phyloP scores from a whole-genome alignment of 768 basidiomycete genomes.

The Serendipita vermifera region DNA sequence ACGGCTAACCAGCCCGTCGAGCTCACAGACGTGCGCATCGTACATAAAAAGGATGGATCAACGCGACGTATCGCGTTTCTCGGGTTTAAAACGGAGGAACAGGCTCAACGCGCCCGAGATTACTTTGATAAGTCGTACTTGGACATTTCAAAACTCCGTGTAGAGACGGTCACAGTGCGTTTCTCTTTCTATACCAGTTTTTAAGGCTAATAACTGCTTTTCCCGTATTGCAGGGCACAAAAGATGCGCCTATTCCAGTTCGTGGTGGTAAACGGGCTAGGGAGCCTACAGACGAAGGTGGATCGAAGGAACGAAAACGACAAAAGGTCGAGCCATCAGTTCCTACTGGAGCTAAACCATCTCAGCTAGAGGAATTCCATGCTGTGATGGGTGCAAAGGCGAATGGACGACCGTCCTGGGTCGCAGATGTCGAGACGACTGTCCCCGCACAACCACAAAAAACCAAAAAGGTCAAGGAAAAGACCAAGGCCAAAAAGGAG shows the following conservation, averaged over 20 bases:
- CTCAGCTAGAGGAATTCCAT: conserved; percentile 52
- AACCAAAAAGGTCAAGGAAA: conserved; percentile 18
- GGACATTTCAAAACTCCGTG: conserved; percentile 62
- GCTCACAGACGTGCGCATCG: conserved; percentile 79
- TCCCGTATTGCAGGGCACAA: conserved; percentile 39
- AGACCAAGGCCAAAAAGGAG: background rate
- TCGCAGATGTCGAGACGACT: conserved; percentile 32
- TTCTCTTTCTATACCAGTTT: background rate
- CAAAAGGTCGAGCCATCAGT: background rate
- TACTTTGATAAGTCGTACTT: conserved; percentile 84
- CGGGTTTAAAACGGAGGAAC: conserved; percentile 69
- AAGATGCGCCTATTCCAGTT: conserved; percentile 40
- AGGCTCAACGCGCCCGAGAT: conserved; percentile 58
- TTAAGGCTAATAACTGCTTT: conserved; percentile 10
- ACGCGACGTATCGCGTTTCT: conserved; percentile 85
- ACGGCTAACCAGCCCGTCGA: conserved; percentile 23
- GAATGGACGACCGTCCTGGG: conserved; percentile 52
- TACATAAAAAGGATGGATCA: conserved; percentile 61
- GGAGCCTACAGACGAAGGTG: background rate
- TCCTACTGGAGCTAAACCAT: background rate
- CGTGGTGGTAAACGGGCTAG: background rate
- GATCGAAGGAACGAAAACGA: background rate
- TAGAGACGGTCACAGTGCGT: conserved; percentile 65
- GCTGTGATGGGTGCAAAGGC: conserved; percentile 56
- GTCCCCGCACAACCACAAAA: conserved; percentile 9